These are phyloP conservation scores for Diphasiastrum complanatum DNA, from an alignment of 83 land plant genomes.

Conservation along the genomic window DNA sequence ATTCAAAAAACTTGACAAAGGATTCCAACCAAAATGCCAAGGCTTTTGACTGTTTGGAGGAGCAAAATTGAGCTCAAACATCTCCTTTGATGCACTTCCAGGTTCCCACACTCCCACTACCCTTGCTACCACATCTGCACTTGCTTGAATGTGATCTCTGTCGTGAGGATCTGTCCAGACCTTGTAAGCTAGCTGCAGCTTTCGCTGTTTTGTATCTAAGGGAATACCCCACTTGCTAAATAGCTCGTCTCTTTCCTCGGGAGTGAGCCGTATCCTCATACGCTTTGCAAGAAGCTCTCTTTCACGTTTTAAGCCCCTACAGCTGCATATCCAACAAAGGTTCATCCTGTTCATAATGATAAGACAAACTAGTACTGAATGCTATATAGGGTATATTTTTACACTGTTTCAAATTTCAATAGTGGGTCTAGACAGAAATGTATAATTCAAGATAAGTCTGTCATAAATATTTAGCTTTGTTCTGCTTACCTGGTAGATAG, in stretches of 20 bases:
- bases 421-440: not conserved
- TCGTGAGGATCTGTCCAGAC: slow-evolving; percentile 87
- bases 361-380: slow-evolving; percentile 11
- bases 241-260: slow-evolving; percentile 66
- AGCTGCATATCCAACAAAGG: slow-evolving; percentile 41
- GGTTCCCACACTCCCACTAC: slow-evolving; percentile 81
- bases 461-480: too few relatives aligned
- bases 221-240: slow-evolving; percentile 75
- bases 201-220: slow-evolving; percentile 81
- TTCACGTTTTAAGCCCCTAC: slow-evolving; percentile 62
- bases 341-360: slow-evolving; percentile 6
- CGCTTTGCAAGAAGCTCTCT: slow-evolving; percentile 83
- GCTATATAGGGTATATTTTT: not conserved
- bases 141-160: slow-evolving; percentile 57
- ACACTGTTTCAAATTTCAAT: not conserved
- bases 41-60: slow-evolving; percentile 63
- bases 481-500: slow-evolving; percentile 52
- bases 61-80: slow-evolving; percentile 94
- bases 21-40: slow-evolving; percentile 76
- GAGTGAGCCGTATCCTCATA: slow-evolving; percentile 49
- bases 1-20: slow-evolving; percentile 66
- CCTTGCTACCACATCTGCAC: slow-evolving; percentile 88
- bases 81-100: slow-evolving; percentile 74
- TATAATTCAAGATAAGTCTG: too few relatives aligned
- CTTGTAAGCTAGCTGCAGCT: slow-evolving; percentile 62